phyloP scores from a whole-genome alignment of 2,329 filamentous ascomycete species.

The Cyphellophora attinorum region DNA sequence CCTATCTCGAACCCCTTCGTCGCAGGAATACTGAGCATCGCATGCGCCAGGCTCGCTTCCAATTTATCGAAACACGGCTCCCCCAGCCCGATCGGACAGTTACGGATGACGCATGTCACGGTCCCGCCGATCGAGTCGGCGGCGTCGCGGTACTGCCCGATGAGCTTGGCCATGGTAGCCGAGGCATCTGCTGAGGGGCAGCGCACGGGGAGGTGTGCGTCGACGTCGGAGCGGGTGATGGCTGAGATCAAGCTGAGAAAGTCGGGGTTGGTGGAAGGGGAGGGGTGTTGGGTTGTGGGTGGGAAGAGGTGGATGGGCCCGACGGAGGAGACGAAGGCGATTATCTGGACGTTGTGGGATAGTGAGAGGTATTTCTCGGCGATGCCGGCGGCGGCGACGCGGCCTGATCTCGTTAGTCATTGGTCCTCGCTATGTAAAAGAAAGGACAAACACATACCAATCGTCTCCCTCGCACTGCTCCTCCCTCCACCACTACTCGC shows the following conservation, averaged over 20 bases:
- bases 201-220: constrained; percentile 74
- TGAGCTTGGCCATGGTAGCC: constrained; percentile 65
- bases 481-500: constrained; percentile 82
- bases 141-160: constrained; percentile 67
- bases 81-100: constrained; percentile 74
- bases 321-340: constrained; percentile 80
- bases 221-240: constrained; percentile 67
- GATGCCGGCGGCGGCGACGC: constrained; percentile 84
- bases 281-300: constrained; percentile 14
- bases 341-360: constrained; percentile 78
- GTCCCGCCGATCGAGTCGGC: constrained; percentile 90
- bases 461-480: constrained; percentile 88
- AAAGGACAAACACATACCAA: constrained; percentile 43
- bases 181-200: constrained; percentile 63
- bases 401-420: no score
- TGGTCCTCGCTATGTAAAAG: no score
- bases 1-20: constrained; percentile 95
- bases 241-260: constrained; percentile 66
- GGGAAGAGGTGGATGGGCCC: constrained; percentile 65
- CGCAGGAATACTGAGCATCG: constrained; percentile 90
- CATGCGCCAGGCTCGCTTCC: constrained; percentile 82
- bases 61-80: constrained; percentile 95
- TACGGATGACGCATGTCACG: constrained; percentile 86
- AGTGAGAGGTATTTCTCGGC: constrained; percentile 83
- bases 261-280: constrained; percentile 55